These are phyloP conservation scores for Phytophthora syringae DNA, from an alignment of 352 stramenopile species.

Conservation along the genomic window DNA sequence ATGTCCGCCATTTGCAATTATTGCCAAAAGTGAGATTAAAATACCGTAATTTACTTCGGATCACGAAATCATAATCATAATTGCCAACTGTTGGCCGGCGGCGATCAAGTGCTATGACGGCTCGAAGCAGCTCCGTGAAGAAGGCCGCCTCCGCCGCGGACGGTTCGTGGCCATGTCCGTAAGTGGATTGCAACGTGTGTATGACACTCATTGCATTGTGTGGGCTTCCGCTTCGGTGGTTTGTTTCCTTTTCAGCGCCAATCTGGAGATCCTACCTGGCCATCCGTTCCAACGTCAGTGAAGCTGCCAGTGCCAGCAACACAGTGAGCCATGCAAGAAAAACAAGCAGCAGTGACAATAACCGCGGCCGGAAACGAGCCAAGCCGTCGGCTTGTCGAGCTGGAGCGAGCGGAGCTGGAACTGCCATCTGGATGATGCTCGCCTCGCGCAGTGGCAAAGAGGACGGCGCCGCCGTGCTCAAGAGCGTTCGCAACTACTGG, in stretches of 20 bases:
- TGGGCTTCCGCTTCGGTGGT: not conserved
- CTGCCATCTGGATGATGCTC: constrained; percentile 34
- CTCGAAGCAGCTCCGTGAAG: constrained; percentile 31
- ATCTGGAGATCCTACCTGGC: constrained; percentile 77
- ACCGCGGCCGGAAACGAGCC: constrained; percentile 46
- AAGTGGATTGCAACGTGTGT: not conserved
- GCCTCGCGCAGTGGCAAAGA: constrained; percentile 22
- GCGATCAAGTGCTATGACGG: constrained; percentile 27
- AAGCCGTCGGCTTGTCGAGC: constrained; percentile 35
- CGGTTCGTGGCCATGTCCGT: constrained; percentile 17
- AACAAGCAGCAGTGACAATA: not conserved
- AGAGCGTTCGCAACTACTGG: constrained; percentile 68
- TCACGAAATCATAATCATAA: not conserved
- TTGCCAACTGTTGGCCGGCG: constrained; percentile 14
- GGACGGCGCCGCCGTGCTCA: constrained; percentile 23
- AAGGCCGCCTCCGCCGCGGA: constrained; percentile 32
- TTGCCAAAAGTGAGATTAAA: not conserved
- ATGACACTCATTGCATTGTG: constrained; percentile 7
- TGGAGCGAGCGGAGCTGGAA: constrained; percentile 9
- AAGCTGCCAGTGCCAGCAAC: constrained; percentile 8
- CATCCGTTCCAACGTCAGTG: constrained; percentile 39
- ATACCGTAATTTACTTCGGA: not conserved
- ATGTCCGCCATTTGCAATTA: constrained; percentile 54
- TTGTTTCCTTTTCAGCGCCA: constrained; percentile 44
- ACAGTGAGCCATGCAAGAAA: not conserved